Evolutionary conservation across 139 green algal genomes (phyloP).

Genomic region (Coelastrella sp.): DNA sequence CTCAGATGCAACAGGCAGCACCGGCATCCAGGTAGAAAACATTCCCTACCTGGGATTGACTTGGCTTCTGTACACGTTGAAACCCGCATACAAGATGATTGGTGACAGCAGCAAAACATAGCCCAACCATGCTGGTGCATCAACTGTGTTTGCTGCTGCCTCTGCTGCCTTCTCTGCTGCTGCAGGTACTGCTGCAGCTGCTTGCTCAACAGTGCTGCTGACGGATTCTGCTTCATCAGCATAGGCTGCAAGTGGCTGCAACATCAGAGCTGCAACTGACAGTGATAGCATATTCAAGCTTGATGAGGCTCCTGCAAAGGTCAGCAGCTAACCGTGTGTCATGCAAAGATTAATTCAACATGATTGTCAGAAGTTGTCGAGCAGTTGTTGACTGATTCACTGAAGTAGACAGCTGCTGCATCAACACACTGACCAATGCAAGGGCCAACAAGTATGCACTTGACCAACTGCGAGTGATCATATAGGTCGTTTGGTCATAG

Average conservation of each 20-base stretch:
- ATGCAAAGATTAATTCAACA: no score
- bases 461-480: no score
- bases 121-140: slow-evolving; percentile 14
- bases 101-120: slow-evolving; percentile 35
- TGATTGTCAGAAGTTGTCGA: no score
- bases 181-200: background rate
- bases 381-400: no score
- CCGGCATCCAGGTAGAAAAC: background rate
- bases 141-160: background rate
- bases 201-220: background rate
- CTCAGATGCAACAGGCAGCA: no score
- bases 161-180: background rate
- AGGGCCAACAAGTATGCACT: no score
- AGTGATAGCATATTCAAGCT: background rate
- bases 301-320: background rate
- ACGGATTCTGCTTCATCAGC: background rate
- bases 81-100: slow-evolving; percentile 33
- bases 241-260: slow-evolving; percentile 29
- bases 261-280: background rate
- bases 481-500: no score
- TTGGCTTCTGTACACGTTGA: slow-evolving; percentile 34
- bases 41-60: slow-evolving; percentile 8
- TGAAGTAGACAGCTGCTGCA: no score
- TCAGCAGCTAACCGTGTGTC: no score
- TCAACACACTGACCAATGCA: no score